Base-by-base conservation (phyloP, 2,329 filamentous ascomycete species). In the Volutella citrinella region DNA sequence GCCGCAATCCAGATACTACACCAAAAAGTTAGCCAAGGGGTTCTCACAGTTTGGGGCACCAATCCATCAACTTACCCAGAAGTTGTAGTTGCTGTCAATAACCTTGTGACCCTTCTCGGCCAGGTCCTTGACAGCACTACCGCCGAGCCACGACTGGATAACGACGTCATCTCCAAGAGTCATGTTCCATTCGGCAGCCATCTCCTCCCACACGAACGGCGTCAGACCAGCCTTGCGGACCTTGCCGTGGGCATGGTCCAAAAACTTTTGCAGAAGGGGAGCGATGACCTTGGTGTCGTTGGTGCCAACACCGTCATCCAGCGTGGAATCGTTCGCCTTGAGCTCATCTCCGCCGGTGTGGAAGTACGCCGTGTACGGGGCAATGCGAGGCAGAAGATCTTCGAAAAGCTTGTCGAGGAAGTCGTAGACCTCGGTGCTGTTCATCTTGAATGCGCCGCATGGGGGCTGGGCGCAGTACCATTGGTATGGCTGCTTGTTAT, bases 281-380 rank as follows among this genome's bases (percentile, higher is more conserved):
- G 78, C 73, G 22, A 95, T 66, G 11, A 91, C 72, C 2, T 66
- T 60, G 1, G 71, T 66, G 34, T 80, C 67, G 55, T 84, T 87
- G 19, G 81, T 84, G 6, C 70, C 60, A 22, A 95, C 79, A 2
- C 78, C 84, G 5, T 82, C 76, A 55, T 95, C 88, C 10, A 91
- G 73, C 24, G 68, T 68, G 54, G 68, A 72, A 15, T 66, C 59
- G 51, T 90, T 82, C 42, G 70, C 71, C 60, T 93, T 91, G 42
- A 94, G 79, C 66, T 95, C 89, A 52, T 95, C 89, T 34, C 89
- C 89, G 27, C 89, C 89, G 2, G 85, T 85, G 64, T 95, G 88
- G 68, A 91, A 94, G 64, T 91, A 78, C 7, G 78, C 66, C 4
- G 82, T 72, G 59, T 87, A 87, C 0, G 82, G 79, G 8, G 69